Evolutionary conservation across 106 monocot genomes (phyloP).

Genomic region (Dendrobium nobile): DNA sequence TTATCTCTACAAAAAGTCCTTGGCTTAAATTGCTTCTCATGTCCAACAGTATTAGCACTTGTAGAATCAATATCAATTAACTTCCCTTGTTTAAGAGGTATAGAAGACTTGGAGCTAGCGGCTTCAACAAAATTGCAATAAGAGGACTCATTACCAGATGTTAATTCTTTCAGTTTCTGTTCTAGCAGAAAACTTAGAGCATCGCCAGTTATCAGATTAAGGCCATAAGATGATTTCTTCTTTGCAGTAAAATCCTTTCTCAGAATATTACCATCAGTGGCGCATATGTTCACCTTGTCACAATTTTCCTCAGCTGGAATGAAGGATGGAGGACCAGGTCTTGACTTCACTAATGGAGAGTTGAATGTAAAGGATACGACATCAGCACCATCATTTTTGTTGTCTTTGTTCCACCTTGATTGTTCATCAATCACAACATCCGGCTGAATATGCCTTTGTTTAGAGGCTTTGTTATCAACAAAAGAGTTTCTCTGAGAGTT

Average conservation of each 20-base stretch:
- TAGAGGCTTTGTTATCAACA: slow-evolving; percentile 17
- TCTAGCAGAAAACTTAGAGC: slow-evolving; percentile 71
- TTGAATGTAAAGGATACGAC: slow-evolving; percentile 74
- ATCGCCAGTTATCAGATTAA: slow-evolving; percentile 59
- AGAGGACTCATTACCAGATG: slow-evolving; percentile 30
- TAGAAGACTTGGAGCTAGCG: slow-evolving; percentile 18
- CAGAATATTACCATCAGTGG: slow-evolving; percentile 14
- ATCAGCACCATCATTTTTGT: slow-evolving; percentile 32
- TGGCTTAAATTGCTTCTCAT: slow-evolving; percentile 13
- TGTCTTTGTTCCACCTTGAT: slow-evolving; percentile 19
- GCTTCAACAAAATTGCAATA: slow-evolving; percentile 20
- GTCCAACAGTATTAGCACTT: slow-evolving; percentile 2
- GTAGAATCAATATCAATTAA: slow-evolving; percentile 14
- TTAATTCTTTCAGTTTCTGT: slow-evolving; percentile 74
- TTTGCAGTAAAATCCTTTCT: slow-evolving; percentile 12
- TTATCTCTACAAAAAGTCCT: slow-evolving; percentile 15
- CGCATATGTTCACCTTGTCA: slow-evolving; percentile 20
- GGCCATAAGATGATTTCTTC: slow-evolving; percentile 17
- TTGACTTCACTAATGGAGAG: slow-evolving; percentile 42
- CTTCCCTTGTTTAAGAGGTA: slow-evolving; percentile 21
- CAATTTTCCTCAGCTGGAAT: slow-evolving; percentile 19
- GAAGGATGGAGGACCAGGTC: slow-evolving; percentile 6
- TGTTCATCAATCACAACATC: slow-evolving; percentile 46
- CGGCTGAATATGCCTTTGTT: slow-evolving; percentile 23
- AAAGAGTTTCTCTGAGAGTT: slow-evolving; percentile 15